Percentiles rank a stretch among this genome's conserved stretches.
Evolutionary conservation across 1,284 basidiomycete species (phyloP).

Genomic region (Trichosporon faecale): DNA sequence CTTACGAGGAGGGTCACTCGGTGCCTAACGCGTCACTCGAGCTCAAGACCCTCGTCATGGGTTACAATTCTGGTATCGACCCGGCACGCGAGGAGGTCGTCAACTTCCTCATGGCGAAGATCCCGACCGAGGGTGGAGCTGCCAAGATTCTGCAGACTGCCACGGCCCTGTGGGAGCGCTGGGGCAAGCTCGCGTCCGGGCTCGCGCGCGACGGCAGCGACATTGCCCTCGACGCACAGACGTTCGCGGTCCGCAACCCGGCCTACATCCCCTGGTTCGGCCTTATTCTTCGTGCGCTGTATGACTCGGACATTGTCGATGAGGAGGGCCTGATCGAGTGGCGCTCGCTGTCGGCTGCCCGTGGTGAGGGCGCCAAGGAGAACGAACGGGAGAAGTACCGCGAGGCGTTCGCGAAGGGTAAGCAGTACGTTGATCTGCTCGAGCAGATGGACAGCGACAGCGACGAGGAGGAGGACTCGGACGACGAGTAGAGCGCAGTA

Average conservation of each 20-base stretch:
- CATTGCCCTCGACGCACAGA: slow-evolving; percentile 34
- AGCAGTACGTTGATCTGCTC: slow-evolving; percentile 47
- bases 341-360: slow-evolving; percentile 43
- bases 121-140: slow-evolving; percentile 30
- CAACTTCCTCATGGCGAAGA: slow-evolving; percentile 44
- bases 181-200: slow-evolving; percentile 40
- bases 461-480: slow-evolving; percentile 38
- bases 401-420: slow-evolving; percentile 43
- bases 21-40: slow-evolving; percentile 50
- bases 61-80: slow-evolving; percentile 51
- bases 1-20: slow-evolving; percentile 48
- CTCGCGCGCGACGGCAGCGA: slow-evolving; percentile 38
- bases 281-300: slow-evolving; percentile 48
- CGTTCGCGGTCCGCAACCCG: slow-evolving; percentile 18
- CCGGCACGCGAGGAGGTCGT: slow-evolving; percentile 47
- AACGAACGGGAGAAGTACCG: slow-evolving; percentile 36
- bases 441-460: slow-evolving; percentile 50
- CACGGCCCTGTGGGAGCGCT: slow-evolving; percentile 39
- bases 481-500: slow-evolving; percentile 24
- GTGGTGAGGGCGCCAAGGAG: slow-evolving; percentile 43
- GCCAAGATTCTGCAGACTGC: slow-evolving; percentile 31
- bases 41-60: slow-evolving; percentile 49
- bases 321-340: slow-evolving; percentile 51
- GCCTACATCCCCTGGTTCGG: slow-evolving; percentile 42
- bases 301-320: slow-evolving; percentile 50